Conservation (phyloP, 345 rosid species). For the Salix dunnii region DNA sequence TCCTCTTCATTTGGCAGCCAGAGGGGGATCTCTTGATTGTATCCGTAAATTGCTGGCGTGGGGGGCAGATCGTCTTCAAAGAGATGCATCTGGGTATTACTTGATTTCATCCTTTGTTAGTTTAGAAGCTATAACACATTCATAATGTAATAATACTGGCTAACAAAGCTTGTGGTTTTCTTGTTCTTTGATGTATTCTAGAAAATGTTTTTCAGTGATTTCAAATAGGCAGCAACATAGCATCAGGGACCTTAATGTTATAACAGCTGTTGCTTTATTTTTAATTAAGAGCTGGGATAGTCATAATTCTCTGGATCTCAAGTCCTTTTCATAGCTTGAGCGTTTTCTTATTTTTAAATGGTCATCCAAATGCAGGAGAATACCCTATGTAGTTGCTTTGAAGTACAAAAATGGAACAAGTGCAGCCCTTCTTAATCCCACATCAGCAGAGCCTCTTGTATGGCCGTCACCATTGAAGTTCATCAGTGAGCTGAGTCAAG, state of each 20-base stretch:
- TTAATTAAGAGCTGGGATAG: not conserved
- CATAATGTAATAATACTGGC: not conserved
- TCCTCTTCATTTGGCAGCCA: slow-evolving; percentile 98
- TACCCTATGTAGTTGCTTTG: slow-evolving; percentile 74
- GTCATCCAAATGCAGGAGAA: slow-evolving; percentile 55
- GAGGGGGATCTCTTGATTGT: slow-evolving; percentile 96
- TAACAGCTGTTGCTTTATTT: not conserved
- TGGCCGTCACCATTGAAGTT: slow-evolving; percentile 98
- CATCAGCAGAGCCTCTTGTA: slow-evolving; percentile 92
- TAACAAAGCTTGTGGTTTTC: not conserved
- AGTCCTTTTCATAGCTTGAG: not conserved
- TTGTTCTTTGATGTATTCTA: not conserved
- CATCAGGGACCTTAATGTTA: not conserved
- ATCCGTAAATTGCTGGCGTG: slow-evolving; percentile 84
- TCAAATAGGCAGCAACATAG: not conserved
- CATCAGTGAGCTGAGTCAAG: slow-evolving; percentile 85
- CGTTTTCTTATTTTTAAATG: not conserved
- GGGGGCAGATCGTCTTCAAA: slow-evolving; percentile 95
- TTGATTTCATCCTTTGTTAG: not conserved
- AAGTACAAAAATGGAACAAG: slow-evolving; percentile 80
- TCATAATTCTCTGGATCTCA: not conserved
- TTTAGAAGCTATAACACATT: not conserved
- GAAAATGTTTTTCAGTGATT: not conserved
- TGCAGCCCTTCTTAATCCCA: slow-evolving; percentile 83
- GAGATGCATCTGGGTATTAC: slow-evolving; percentile 87